Percentiles rank a stretch among this genome's conserved stretches.
Conservation (phyloP, 257 asterid genomes). For the Solanum pennellii region DNA sequence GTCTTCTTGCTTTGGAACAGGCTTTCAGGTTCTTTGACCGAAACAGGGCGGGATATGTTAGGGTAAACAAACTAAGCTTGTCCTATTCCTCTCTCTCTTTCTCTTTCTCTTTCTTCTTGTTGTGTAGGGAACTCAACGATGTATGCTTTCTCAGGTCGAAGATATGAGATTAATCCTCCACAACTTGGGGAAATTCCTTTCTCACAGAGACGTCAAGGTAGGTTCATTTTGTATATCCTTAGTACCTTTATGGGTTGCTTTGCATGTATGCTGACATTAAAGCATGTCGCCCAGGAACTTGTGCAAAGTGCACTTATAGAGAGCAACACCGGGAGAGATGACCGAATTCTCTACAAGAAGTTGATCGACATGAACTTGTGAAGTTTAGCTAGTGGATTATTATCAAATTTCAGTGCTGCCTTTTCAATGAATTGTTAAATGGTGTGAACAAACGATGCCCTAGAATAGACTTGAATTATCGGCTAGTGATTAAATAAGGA, state of each 20-base stretch:
- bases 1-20: conserved; percentile 24
- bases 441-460: not conserved
- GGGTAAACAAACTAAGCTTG: conserved; percentile 31
- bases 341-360: conserved; percentile 67
- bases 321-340: conserved; percentile 76
- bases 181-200: conserved; percentile 69
- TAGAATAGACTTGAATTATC: not conserved
- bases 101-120: not conserved
- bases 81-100: not conserved
- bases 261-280: not conserved
- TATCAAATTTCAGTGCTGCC: not conserved
- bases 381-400: not conserved
- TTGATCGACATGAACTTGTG: conserved; percentile 42
- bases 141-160: conserved; percentile 52
- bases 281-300: conserved; percentile 39
- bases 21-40: conserved; percentile 98
- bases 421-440: not conserved
- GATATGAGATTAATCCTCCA: conserved; percentile 82
- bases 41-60: conserved; percentile 71
- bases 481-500: not conserved
- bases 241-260: not conserved
- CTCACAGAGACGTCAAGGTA: conserved; percentile 92
- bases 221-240: not conserved
- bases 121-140: not conserved
- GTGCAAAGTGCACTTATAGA: conserved; percentile 82